Evolutionary conservation across 108 stramenopile species (phyloP).

Genomic region (Cyclotella baltica): DNA sequence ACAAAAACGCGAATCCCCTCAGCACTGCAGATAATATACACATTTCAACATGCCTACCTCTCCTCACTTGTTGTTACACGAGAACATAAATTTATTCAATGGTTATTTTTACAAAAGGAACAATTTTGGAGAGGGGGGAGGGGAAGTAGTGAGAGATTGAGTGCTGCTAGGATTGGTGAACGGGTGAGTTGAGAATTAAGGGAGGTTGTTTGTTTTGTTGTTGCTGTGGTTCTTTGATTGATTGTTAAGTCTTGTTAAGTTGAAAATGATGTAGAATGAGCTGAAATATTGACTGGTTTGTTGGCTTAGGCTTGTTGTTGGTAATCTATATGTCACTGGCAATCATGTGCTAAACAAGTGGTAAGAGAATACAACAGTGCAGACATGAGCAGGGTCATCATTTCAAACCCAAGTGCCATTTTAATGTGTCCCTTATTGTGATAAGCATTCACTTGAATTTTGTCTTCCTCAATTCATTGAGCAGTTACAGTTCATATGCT

Average conservation of each 20-base stretch:
- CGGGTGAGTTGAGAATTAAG: conserved; percentile 65
- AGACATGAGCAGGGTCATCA: no score
- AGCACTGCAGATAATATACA: conserved; percentile 62
- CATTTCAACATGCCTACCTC: conserved; percentile 79
- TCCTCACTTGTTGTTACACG: conserved; percentile 76
- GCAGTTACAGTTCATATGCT: no score
- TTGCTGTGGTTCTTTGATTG: neutral
- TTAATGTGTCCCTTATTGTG: no score
- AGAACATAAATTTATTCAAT: conserved; percentile 81
- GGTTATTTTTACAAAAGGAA: conserved; percentile 90
- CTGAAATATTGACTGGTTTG: no score
- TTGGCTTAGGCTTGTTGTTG: no score
- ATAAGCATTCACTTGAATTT: no score
- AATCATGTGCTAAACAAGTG: no score
- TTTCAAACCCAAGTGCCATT: no score
- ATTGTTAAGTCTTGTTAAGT: neutral
- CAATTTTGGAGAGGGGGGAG: conserved; percentile 85
- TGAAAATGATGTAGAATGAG: neutral
- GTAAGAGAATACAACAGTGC: no score
- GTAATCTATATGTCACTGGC: no score
- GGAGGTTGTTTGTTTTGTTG: neutral
- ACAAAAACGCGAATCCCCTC: conserved; percentile 1
- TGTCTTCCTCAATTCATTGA: no score
- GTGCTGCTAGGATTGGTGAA: conserved; percentile 93
- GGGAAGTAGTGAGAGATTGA: conserved; percentile 83